These are phyloP conservation scores for Sarocladiaceae sp. DNA, from an alignment of 2,329 filamentous ascomycete species.

Conservation along the genomic window DNA sequence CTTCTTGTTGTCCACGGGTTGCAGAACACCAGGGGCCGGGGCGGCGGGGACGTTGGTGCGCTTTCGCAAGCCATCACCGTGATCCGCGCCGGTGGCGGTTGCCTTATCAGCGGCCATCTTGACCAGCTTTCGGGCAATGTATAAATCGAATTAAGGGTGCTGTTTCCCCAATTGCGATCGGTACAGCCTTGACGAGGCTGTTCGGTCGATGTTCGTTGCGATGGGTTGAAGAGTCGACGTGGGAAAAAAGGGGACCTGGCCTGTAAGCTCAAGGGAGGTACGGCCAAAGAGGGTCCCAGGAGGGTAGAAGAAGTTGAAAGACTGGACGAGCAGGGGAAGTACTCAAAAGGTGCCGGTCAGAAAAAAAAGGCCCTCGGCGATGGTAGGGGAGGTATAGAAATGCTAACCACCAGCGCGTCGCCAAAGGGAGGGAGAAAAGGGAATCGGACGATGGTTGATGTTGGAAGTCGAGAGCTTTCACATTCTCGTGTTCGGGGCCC, in stretches of 20 bases:
- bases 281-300: neutral
- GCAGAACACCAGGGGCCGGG: conserved; percentile 18
- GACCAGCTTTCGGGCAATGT: neutral
- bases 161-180: neutral
- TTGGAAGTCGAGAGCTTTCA: neutral
- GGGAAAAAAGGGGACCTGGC: conserved; percentile 8
- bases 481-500: conserved; percentile 2
- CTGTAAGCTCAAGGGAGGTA: conserved; percentile 1
- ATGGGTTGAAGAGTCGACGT: neutral
- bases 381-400: neutral
- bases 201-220: neutral
- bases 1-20: conserved; percentile 59
- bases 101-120: conserved; percentile 52
- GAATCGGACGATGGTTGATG: neutral
- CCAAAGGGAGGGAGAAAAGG: conserved; percentile 1
- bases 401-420: conserved; percentile 5
- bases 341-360: conserved; percentile 5
- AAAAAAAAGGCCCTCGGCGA: conserved; percentile 6
- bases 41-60: conserved; percentile 38
- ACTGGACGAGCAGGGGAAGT: conserved; percentile 4
- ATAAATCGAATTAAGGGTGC: neutral
- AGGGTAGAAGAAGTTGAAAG: neutral
- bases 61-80: conserved; percentile 52
- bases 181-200: neutral
- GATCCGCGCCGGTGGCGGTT: conserved; percentile 56